Evolutionary conservation across 441 rosid genomes (phyloP).

Genomic region (Viola pubescens): DNA sequence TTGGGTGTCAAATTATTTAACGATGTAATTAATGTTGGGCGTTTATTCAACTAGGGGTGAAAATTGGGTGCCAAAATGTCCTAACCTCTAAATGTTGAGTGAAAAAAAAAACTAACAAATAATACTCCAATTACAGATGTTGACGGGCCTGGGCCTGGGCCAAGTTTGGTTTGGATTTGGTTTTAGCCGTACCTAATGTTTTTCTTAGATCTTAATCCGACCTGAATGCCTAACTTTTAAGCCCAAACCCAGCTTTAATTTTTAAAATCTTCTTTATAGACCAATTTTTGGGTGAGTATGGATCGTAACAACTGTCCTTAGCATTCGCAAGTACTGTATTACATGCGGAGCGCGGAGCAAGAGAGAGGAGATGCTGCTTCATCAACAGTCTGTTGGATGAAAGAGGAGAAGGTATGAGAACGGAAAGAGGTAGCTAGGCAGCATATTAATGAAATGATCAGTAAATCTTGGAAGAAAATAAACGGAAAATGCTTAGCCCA

Average conservation of each 20-base stretch:
- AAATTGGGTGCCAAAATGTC: no score
- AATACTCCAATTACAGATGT: no score
- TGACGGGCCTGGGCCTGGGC: no score
- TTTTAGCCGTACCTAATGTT: not conserved
- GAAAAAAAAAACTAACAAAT: no score
- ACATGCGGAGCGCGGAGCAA: constrained; percentile 39
- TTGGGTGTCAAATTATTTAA: no score
- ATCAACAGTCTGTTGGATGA: constrained; percentile 32
- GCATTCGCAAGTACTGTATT: not conserved
- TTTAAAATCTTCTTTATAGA: not conserved
- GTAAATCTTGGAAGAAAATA: constrained; percentile 21
- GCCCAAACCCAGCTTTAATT: no score
- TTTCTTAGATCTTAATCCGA: not conserved
- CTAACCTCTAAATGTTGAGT: no score
- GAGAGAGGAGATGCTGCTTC: constrained; percentile 50
- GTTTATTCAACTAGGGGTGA: no score
- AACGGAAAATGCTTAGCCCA: constrained; percentile 2
- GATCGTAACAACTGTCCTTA: not conserved
- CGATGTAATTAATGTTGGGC: no score
- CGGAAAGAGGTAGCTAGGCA: constrained; percentile 8
- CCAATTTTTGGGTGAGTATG: not conserved
- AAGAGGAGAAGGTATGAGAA: constrained; percentile 26
- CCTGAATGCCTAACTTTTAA: not conserved
- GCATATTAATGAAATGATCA: constrained; percentile 9
- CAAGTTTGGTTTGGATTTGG: no score